Evolutionary conservation across 805 yeast species (phyloP).

Genomic region (Wickerhamomyces bovis): DNA sequence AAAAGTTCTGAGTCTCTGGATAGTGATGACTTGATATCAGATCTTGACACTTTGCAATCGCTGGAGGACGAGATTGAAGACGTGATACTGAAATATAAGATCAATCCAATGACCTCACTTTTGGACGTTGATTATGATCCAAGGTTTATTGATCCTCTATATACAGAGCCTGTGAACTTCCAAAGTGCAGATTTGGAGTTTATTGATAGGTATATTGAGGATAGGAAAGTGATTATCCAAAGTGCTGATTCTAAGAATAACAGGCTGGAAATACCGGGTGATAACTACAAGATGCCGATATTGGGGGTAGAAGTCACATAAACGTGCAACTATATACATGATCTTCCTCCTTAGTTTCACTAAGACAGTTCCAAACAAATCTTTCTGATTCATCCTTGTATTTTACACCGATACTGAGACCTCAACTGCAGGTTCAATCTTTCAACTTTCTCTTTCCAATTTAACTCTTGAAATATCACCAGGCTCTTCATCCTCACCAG

Average conservation of each 20-base stretch:
- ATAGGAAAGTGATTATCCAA: conserved; percentile 15
- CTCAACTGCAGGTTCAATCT: conserved; percentile 35
- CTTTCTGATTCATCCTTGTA: conserved; percentile 32
- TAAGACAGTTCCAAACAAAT: conserved; percentile 44
- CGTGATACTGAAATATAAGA: background rate
- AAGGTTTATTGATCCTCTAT: conserved; percentile 19
- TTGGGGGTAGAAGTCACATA: background rate
- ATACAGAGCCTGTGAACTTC: conserved; percentile 8
- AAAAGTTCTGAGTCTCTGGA: background rate
- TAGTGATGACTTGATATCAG: background rate
- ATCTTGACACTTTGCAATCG: background rate
- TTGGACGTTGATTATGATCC: conserved; percentile 21
- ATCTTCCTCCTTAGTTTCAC: conserved; percentile 36
- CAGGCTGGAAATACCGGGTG: no score
- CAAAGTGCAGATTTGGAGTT: conserved; percentile 12
- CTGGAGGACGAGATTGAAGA: background rate
- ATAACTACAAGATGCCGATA: background rate
- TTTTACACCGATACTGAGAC: conserved; percentile 31
- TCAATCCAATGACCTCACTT: conserved; percentile 8
- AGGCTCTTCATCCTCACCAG: conserved; percentile 29
- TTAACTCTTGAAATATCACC: conserved; percentile 23
- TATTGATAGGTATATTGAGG: conserved; percentile 15
- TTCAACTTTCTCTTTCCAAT: conserved; percentile 24
- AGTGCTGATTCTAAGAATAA: background rate
- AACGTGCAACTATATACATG: conserved; percentile 31